phyloP scores from a whole-genome alignment of 1,284 basidiomycete species.

The Sporisorium reilianum region DNA sequence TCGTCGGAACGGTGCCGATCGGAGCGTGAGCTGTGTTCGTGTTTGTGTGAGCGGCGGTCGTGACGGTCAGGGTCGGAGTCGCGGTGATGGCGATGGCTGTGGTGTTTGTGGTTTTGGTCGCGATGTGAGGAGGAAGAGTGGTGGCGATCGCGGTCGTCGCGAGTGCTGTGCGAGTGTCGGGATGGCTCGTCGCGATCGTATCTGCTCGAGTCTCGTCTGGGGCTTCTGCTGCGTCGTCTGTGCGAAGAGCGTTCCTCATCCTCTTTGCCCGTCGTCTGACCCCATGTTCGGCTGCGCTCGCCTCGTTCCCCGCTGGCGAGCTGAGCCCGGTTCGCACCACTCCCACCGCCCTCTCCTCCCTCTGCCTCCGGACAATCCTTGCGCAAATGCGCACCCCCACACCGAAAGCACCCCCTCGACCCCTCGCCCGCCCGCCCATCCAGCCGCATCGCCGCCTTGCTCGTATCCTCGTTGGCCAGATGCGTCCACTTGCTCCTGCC shows the following conservation, averaged over 20 bases:
- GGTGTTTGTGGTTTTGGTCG: neutral
- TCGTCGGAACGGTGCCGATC: constrained; percentile 13
- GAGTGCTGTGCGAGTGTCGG: neutral
- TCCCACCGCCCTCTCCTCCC: constrained; percentile 12
- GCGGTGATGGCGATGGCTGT: constrained; percentile 8
- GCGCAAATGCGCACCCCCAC: constrained; percentile 71
- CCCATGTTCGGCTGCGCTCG: constrained; percentile 5
- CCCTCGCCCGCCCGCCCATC: constrained; percentile 72
- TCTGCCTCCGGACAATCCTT: constrained; percentile 63
- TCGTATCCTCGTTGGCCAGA: constrained; percentile 93
- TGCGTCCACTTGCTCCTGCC: constrained; percentile 85
- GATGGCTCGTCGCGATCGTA: constrained; percentile 5
- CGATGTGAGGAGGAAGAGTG: constrained; percentile 13
- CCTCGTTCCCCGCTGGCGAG: neutral
- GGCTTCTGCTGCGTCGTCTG: constrained; percentile 23
- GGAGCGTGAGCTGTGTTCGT: constrained; percentile 14
- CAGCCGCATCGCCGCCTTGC: constrained; percentile 56
- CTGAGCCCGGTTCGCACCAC: constrained; percentile 18
- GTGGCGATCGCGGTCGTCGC: constrained; percentile 11
- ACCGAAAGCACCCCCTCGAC: constrained; percentile 83
- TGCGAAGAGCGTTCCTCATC: neutral
- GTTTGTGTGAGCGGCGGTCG: neutral
- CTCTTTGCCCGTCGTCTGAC: neutral
- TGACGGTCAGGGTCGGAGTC: constrained; percentile 3
- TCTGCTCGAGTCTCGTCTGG: constrained; percentile 14